Percentiles rank a stretch among this genome's conserved stretches.
phyloP scores from a whole-genome alignment of 768 basidiomycete genomes.

The Melanogaster broomeanus region DNA sequence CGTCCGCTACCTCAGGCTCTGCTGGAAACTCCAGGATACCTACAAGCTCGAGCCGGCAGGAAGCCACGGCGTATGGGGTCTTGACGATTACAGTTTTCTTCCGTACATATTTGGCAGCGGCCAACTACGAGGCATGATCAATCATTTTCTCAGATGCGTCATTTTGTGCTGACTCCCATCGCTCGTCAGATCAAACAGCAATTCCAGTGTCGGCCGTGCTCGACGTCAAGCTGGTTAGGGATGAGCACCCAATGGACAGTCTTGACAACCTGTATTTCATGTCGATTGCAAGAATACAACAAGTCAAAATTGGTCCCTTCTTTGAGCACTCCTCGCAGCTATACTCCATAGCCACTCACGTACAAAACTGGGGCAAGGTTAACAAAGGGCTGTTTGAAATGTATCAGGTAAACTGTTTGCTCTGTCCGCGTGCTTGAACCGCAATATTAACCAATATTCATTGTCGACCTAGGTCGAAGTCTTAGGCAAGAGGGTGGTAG shows the following conservation, averaged over 20 bases:
- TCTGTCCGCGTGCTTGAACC: not conserved
- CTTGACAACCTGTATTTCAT: conserved; percentile 79
- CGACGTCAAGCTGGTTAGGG: conserved; percentile 43
- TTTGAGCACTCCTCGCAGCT: conserved; percentile 92
- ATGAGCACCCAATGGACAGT: conserved; percentile 19
- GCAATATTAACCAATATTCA: conserved; percentile 8
- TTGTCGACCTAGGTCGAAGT: conserved; percentile 70
- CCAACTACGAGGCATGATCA: conserved; percentile 70
- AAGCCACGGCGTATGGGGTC: conserved; percentile 97
- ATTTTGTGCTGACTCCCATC: conserved; percentile 3
- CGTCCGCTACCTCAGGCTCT: conserved; percentile 75
- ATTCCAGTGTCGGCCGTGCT: conserved; percentile 70
- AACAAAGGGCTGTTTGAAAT: conserved; percentile 92
- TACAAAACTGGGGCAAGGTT: conserved; percentile 89
- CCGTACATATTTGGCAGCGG: conserved; percentile 91
- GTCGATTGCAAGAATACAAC: conserved; percentile 73
- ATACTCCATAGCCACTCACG: conserved; percentile 82
- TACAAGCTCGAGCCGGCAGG: conserved; percentile 96
- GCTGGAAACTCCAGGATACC: conserved; percentile 83
- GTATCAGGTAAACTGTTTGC: conserved; percentile 68
- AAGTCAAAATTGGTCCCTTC: conserved; percentile 86
- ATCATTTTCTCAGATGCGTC: not conserved
- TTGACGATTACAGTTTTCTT: conserved; percentile 90
- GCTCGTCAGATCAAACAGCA: conserved; percentile 53
- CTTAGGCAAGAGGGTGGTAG: conserved; percentile 91